Evolutionary conservation across 257 asterid genomes (phyloP), one percentile per base, ranked within the genome.

Genomic region (Solanum rostratum): DNA sequence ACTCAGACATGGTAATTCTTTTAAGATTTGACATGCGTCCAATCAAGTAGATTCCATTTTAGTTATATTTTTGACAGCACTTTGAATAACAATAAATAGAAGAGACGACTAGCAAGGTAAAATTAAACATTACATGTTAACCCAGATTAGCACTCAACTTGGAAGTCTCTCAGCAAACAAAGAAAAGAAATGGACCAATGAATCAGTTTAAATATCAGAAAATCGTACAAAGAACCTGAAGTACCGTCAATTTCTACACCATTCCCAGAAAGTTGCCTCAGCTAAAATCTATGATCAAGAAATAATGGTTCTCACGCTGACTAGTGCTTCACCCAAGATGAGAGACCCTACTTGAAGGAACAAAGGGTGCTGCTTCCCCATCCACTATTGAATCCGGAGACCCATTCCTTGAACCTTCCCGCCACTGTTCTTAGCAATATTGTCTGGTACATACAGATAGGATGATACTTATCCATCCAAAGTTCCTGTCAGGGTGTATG

Each of bases 391-490:
- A 55, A 85, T 89, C 92, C 46, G 87, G 76, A 46, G 88, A 45
- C 29, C 86, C 80, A 52, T 86, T 86, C 68, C 89, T 83, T 45
- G 82, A 85, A 76, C 82, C 82, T 50, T 76, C 50, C 82, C 82
- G 14, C 84, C 81, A 43, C 83, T 84, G 79, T 73, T 87, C 71
- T 57, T 86, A 50, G 83, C 80, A 73, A 43, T 81, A 57, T 85
- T 85, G 63, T 92, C 93, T 18, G 94, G 88, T 41, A 33, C 87
- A 83, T 82, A 91, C 41, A 93, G 81, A 89, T 93, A 96, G 4
- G 96, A 93, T 30, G 93, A 90, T 91, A 91, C 93, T 91, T 93
- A 83, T 92, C 96, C 87, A 93, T 85, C 90, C 90, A 90, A 85
- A 90, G 84, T 59, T 93, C 97, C 97, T 93, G 93, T 29, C 29